Percentiles rank a stretch among this genome's conserved stretches.
These are phyloP conservation scores for Naegleria gruberi DNA, from an alignment of 208 protist genomes.

Conservation along the genomic window DNA sequence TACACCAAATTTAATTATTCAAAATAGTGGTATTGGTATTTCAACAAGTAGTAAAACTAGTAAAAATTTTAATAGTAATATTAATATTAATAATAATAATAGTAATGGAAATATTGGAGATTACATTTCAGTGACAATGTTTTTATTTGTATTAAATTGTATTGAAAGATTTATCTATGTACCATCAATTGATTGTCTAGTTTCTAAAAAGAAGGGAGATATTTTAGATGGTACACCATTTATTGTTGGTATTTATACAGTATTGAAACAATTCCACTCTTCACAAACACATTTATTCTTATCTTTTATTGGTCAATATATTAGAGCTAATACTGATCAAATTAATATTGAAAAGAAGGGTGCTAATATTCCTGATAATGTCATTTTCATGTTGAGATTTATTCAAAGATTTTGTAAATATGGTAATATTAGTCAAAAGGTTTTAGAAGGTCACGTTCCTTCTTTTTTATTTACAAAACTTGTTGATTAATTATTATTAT, in stretches of 20 bases:
- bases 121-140: slow-evolving; percentile 62
- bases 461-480: slow-evolving; percentile 36
- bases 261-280: slow-evolving; percentile 85
- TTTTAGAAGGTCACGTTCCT: slow-evolving; percentile 38
- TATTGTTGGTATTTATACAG: slow-evolving; percentile 65
- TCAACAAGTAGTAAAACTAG: background rate
- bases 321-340: slow-evolving; percentile 51
- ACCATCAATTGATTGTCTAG: slow-evolving; percentile 45
- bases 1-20: slow-evolving; percentile 47
- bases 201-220: slow-evolving; percentile 45
- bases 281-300: slow-evolving; percentile 62
- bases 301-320: slow-evolving; percentile 68
- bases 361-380: background rate
- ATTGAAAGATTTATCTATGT: slow-evolving; percentile 57
- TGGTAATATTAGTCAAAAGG: slow-evolving; percentile 31
- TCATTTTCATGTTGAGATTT: slow-evolving; percentile 39
- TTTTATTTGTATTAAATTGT: slow-evolving; percentile 57
- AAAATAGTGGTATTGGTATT: background rate
- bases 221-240: slow-evolving; percentile 69
- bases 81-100: background rate
- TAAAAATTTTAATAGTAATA: background rate
- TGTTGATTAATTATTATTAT: background rate
- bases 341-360: slow-evolving; percentile 13
- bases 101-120: background rate
- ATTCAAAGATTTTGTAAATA: slow-evolving; percentile 48